These are phyloP conservation scores for Zymoseptoria ardabiliae DNA, from an alignment of 2,329 filamentous ascomycete species.

Conservation along the genomic window DNA sequence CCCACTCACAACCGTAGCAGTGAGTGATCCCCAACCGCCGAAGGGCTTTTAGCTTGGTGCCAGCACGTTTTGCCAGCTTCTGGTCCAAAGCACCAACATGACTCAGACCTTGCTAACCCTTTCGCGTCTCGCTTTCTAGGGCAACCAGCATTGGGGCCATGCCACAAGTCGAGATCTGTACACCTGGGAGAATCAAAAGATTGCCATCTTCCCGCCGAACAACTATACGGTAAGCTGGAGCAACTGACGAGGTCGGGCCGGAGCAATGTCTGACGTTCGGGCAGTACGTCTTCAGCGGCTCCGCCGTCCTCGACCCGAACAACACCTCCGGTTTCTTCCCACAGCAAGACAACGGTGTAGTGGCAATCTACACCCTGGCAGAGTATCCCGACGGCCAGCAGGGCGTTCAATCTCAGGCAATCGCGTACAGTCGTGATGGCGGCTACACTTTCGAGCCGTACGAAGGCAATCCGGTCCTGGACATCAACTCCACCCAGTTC, in stretches of 20 bases:
- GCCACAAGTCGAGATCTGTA: conserved; percentile 56
- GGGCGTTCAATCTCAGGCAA: conserved; percentile 48
- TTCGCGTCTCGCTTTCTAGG: conserved; percentile 17
- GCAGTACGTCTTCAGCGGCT: conserved; percentile 47
- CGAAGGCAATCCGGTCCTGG: conserved; percentile 53
- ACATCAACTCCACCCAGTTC: conserved; percentile 49
- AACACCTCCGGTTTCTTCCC: conserved; percentile 62
- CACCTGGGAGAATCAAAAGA: conserved; percentile 57
- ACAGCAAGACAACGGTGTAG: conserved; percentile 52
- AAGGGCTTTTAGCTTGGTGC: too few species aligned
- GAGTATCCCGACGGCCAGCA: conserved; percentile 24
- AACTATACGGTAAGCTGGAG: conserved; percentile 35
- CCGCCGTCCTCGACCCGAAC: conserved; percentile 52
- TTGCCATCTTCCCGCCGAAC: conserved; percentile 53
- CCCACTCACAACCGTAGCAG: too few species aligned
- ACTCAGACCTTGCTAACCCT: too few species aligned
- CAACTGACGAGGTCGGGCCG: neutral
- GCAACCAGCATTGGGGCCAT: conserved; percentile 61
- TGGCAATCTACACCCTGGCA: conserved; percentile 52
- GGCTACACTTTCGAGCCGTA: conserved; percentile 58
- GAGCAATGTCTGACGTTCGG: neutral
- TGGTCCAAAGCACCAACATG: too few species aligned
- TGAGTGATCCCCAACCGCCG: too few species aligned
- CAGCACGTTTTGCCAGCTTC: too few species aligned
- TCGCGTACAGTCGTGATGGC: conserved; percentile 56